Conservation (phyloP, 73 alveolate species). For the Uronychia setigera region DNA sequence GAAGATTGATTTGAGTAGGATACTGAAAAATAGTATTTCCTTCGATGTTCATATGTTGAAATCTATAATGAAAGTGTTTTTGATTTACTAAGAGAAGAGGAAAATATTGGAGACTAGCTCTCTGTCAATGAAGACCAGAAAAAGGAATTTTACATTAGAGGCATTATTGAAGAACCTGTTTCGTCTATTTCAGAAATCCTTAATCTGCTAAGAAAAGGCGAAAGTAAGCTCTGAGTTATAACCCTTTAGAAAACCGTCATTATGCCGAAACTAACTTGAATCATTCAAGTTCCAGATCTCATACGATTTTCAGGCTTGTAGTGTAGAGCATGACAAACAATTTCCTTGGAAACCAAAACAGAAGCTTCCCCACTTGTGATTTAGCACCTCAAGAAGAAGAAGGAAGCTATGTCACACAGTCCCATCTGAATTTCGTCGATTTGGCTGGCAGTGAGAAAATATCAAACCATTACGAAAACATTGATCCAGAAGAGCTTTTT, state of each 20-base stretch:
- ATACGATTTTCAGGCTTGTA: constrained; percentile 67
- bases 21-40: constrained; percentile 8
- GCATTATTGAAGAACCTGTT: constrained; percentile 74
- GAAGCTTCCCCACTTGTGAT: constrained; percentile 7
- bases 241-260: constrained; percentile 51
- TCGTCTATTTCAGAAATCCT: constrained; percentile 68
- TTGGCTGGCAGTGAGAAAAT: constrained; percentile 96
- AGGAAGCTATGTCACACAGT: constrained; percentile 53
- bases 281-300: constrained; percentile 81
- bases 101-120: constrained; percentile 35
- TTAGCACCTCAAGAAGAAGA: neutral
- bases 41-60: constrained; percentile 47
- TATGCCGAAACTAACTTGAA: constrained; percentile 80
- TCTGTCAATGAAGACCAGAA: constrained; percentile 53
- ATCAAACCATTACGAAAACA: constrained; percentile 54
- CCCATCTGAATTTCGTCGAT: constrained; percentile 86
- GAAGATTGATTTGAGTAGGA: neutral
- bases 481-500: constrained; percentile 20
- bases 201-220: constrained; percentile 74
- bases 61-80: constrained; percentile 49
- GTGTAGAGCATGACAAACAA: constrained; percentile 56
- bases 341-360: constrained; percentile 12
- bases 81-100: constrained; percentile 40
- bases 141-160: constrained; percentile 74
- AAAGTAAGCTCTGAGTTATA: constrained; percentile 3